Evolutionary conservation across 768 basidiomycete genomes (phyloP), one percentile per base, ranked within the genome.

Genomic region (Chalciporus piperatus): DNA sequence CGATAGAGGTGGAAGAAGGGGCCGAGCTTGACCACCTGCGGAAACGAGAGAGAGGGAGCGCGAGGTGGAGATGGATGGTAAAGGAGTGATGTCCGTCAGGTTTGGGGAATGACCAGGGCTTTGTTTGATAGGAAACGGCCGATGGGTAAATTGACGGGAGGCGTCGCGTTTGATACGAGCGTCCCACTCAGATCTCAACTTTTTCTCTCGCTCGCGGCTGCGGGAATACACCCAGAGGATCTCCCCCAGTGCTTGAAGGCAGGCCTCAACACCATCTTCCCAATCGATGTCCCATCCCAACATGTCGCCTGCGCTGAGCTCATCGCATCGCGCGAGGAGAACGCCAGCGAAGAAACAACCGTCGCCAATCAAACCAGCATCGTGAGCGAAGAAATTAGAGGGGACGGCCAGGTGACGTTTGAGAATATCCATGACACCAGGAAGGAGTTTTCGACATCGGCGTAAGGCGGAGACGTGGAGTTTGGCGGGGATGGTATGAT

Each of bases 331-430:
- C 0, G 88, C 89, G 6, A 91, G 78, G 35, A 93, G 71, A 55
- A 87, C 81, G 2, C 84, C 92, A 4, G 90, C 89, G 60, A 87
- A 95, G 76, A 87, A 96, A 61, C 87, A 91, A 3, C 94, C 94
- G 60, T 96, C 93, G 17, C 89, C 81, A 47, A 94, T 83, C 4
- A 95, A 76, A 17, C 87, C 86, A 1, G 92, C 82, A 64, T 98
- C 94, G 76, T 87, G 95, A 59, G 77, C 78, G 63, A 97, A 92
- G 58, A 96, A 80, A 12, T 69, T 72, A 2, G 69, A 64, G 4
- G 74, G 56, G 20, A 72, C 62, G 11, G 58, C 68, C 6, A 81
- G 62, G 58, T 84, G 80, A 6, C 70, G 69, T 54, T 79, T 78
- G 28, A 86, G 65, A 52, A 82, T 78, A 45, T 73, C 68, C 27